These are phyloP conservation scores for Cyamopsis tetragonoloba DNA, from an alignment of 306 rosid species.

Conservation along the genomic window DNA sequence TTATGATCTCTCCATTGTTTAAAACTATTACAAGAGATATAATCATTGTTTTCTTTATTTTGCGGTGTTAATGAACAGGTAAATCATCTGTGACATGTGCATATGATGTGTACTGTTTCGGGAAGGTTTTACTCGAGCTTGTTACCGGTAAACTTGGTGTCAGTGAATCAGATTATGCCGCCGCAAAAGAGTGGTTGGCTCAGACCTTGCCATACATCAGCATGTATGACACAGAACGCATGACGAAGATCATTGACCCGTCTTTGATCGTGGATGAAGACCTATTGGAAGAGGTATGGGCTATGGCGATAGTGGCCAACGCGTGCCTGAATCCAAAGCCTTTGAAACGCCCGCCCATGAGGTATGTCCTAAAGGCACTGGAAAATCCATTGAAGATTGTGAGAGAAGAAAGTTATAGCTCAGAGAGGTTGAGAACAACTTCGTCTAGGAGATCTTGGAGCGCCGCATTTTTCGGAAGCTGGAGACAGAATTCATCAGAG, in stretches of 20 bases:
- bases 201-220: conserved; percentile 55
- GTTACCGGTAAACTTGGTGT: conserved; percentile 79
- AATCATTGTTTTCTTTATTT: background rate
- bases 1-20: background rate
- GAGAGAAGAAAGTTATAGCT: conserved; percentile 75
- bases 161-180: conserved; percentile 61
- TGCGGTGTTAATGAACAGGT: conserved; percentile 48
- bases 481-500: conserved; percentile 87
- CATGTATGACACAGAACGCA: conserved; percentile 61
- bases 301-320: conserved; percentile 86
- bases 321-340: conserved; percentile 88
- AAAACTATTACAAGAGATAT: background rate
- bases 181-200: conserved; percentile 72
- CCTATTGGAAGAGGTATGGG: conserved; percentile 92
- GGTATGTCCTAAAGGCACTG: conserved; percentile 77
- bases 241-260: conserved; percentile 74
- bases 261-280: conserved; percentile 82
- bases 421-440: conserved; percentile 66
- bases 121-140: conserved; percentile 82
- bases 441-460: conserved; percentile 92
- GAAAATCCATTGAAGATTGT: conserved; percentile 92
- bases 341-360: conserved; percentile 86
- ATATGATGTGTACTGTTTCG: conserved; percentile 76
- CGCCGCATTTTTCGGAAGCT: conserved; percentile 75
- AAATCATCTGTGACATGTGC: conserved; percentile 52